Conservation (phyloP, 768 basidiomycete species). For the Macrolepiota dolichaula region DNA sequence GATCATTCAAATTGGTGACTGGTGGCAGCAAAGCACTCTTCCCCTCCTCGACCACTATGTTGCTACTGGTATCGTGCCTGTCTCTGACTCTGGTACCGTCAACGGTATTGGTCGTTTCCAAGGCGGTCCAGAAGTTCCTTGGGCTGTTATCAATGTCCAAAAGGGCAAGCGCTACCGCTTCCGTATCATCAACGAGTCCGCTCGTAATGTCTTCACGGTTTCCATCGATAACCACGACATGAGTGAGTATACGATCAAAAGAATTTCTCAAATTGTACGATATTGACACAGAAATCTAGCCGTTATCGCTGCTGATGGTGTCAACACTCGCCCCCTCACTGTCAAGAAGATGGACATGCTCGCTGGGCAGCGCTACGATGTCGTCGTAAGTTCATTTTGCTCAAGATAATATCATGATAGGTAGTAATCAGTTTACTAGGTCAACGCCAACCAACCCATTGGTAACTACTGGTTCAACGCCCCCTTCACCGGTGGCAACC, state of each 20-base stretch:
- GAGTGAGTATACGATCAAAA: constrained; percentile 17
- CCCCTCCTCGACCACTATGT: constrained; percentile 26
- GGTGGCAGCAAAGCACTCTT: constrained; percentile 33
- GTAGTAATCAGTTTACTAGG: constrained; percentile 7
- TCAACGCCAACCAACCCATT: constrained; percentile 38
- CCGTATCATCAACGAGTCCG: constrained; percentile 48
- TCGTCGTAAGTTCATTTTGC: constrained; percentile 17
- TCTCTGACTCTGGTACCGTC: constrained; percentile 38
- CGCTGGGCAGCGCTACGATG: constrained; percentile 49
- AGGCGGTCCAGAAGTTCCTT: constrained; percentile 34
- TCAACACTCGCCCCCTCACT: constrained; percentile 22
- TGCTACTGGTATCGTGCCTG: constrained; percentile 24
- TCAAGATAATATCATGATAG: neutral
- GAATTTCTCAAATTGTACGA: too few species aligned
- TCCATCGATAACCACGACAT: constrained; percentile 31
- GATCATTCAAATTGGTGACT: constrained; percentile 33
- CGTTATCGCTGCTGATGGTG: constrained; percentile 40
- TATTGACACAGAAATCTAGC: constrained; percentile 2
- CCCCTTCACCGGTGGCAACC: constrained; percentile 28
- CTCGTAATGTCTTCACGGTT: constrained; percentile 37
- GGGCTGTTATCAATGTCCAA: constrained; percentile 38
- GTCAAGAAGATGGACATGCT: constrained; percentile 40
- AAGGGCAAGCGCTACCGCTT: constrained; percentile 47
- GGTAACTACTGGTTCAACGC: constrained; percentile 47
- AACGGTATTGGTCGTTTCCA: constrained; percentile 43